Evolutionary conservation across 441 rosid genomes (phyloP), one percentile per base, ranked within the genome.

Genomic region (Melastoma candidum): DNA sequence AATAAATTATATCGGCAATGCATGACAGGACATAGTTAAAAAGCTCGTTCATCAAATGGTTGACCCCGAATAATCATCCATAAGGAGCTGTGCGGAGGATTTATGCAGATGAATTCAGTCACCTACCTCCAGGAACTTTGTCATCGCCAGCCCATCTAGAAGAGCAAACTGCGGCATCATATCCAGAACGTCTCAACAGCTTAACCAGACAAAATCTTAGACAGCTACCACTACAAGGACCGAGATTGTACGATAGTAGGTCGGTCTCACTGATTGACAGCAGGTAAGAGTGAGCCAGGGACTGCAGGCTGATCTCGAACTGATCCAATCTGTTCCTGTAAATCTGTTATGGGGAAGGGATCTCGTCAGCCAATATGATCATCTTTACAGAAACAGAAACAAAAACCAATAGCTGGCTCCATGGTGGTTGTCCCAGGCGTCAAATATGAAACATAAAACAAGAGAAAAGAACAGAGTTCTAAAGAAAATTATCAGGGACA

Each of bases 61-160:
- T 14, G 17, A 0, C 29, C 12, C 27, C 13, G 43, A 1, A 14
- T 14, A 27, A 32, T 12, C 17, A 36, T 10, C 2, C 39, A 26
- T 52, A 13, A 45, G 11, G 8, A 4, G 11, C 22, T 5, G n/a
- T 17, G 43, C 4, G n/a, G 26, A 10, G 4, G 43, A 36, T 17
- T 36, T 36, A 36, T 36, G 56, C 56, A 51, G 12, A 52, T 52
- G 26, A 7, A 52, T 52, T 45, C 52, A 12, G 63, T 49, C 11
- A 52, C 69, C 50, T 79, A 90, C 98, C 98, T 74, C 96, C 96
- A 26, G 95, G 96, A 47, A 87, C 93, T 79, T 82, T 90, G 73
- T 83, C 79, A 26, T 69, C 60, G 50, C 90, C 82, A 73, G 76
- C 88, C 95, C 98, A 90, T 73, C 72, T 78, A 6, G 93, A 77